Evolutionary conservation across 2,329 filamentous ascomycete species (phyloP).

Genomic region (Penicillium crustosum): DNA sequence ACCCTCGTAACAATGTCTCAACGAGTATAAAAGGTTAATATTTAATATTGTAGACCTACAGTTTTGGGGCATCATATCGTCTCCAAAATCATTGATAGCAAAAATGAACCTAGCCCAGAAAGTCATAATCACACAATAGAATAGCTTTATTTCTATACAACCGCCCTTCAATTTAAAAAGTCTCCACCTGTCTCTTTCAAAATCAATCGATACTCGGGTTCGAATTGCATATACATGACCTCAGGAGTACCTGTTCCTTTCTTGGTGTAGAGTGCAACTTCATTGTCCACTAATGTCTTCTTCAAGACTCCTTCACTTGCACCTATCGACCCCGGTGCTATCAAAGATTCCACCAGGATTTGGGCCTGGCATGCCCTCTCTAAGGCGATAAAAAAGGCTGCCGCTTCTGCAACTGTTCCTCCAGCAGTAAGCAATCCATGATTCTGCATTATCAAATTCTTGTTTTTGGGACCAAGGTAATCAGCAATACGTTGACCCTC

Average conservation of each 20-base stretch:
- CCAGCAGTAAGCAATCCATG: slow-evolving; percentile 58
- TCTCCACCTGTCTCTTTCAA: slow-evolving; percentile 34
- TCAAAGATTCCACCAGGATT: slow-evolving; percentile 65
- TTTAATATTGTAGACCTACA: neutral
- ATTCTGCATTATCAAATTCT: slow-evolving; percentile 30
- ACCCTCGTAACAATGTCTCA: too few relatives aligned
- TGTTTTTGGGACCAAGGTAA: slow-evolving; percentile 22
- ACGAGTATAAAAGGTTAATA: too few relatives aligned
- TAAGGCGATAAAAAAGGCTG: slow-evolving; percentile 66
- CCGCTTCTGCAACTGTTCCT: slow-evolving; percentile 70
- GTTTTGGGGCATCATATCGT: too few relatives aligned
- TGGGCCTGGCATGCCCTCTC: slow-evolving; percentile 70
- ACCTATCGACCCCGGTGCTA: slow-evolving; percentile 43
- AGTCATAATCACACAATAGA: neutral
- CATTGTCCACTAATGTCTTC: slow-evolving; percentile 50
- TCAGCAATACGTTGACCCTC: slow-evolving; percentile 48
- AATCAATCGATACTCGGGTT: slow-evolving; percentile 34
- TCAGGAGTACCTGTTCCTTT: slow-evolving; percentile 12
- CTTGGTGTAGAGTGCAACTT: slow-evolving; percentile 15
- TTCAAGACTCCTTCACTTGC: slow-evolving; percentile 44
- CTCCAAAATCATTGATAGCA: too few relatives aligned
- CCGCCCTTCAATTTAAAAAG: slow-evolving; percentile 23
- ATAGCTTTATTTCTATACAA: neutral
- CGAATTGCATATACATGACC: slow-evolving; percentile 41
- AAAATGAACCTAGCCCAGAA: neutral